Conservation (phyloP, 1,284 basidiomycete genomes). For the Boletus subluridellus region DNA sequence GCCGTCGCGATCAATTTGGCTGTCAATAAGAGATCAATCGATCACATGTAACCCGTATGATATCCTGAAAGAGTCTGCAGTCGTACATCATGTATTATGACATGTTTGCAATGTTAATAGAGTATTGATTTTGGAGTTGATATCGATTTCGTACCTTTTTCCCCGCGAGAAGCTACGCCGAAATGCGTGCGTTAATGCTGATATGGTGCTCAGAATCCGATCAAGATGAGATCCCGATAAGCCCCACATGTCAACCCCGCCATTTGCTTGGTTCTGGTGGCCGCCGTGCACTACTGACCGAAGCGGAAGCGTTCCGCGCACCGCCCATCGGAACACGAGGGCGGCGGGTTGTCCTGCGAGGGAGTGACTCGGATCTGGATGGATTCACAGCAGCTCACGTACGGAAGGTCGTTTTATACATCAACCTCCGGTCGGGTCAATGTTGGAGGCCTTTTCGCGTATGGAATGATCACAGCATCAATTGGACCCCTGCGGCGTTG, state of each 20-base stretch:
- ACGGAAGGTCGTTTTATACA: not conserved
- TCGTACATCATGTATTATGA: not conserved
- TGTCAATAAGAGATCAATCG: not conserved
- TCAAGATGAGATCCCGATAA: not conserved
- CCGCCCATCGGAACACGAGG: not conserved
- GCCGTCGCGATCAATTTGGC: not conserved
- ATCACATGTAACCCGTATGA: not conserved
- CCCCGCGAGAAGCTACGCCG: not conserved
- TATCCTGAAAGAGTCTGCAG: not conserved
- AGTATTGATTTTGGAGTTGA: not conserved
- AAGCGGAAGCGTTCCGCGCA: not conserved
- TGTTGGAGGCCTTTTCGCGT: slow-evolving; percentile 7
- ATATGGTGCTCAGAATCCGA: no score
- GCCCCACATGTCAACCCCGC: not conserved
- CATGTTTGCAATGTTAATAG: not conserved
- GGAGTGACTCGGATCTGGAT: not conserved
- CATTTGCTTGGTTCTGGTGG: not conserved
- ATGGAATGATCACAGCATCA: not conserved
- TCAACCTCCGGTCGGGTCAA: not conserved
- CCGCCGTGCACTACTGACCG: not conserved
- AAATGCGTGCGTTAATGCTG: not conserved
- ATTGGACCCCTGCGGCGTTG: not conserved
- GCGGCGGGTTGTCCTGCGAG: not conserved
- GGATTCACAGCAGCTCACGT: not conserved
- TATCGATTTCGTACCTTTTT: not conserved